Base-by-base conservation (phyloP, 2,329 filamentous ascomycete genomes). In the Ophiostoma perfectum region DNA sequence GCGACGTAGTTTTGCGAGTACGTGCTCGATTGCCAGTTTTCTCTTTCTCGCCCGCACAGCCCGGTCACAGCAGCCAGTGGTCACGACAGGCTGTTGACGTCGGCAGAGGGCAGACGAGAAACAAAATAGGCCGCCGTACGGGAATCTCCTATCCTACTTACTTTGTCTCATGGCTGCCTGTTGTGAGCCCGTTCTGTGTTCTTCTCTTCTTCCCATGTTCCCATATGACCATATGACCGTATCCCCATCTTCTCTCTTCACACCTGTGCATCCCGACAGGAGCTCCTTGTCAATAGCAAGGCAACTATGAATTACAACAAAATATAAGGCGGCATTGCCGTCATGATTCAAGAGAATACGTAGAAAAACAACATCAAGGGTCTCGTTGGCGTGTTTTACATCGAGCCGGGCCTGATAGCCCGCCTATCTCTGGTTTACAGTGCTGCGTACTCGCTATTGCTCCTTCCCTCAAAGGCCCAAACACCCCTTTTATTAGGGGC, bases 401-500 rank as follows among this genome's bases (percentile, higher is more conserved):
- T 55, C 47, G 7, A 27, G 27, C 27, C 27, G 27, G 27, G 27
- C 27, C 27, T 27, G 27, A 27, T 27, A 27, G 27, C 27, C 27
- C 27, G 27, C 27, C 27, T 27, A 27, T 27, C 27, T 27, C 42
- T 44, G 12, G 42, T 44, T 16, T 47, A 47, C 14, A 44, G 12
- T 45, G 5, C 42, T 45, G 42, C 9, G 42, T 45, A 45, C 42
- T 45, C 42, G 8, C 1, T 4, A 55, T 27, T 6, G 49, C 18
- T 27, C 49, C 49, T 55, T 55, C 49, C 49, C 27, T 27, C 27
- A 27, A 27, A 27, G 27, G 27, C 27, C 27, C 4, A 55, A 27
- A 39, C 1, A 5, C 62, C 62, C 39, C 16, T 64, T 64, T 18
- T 65, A n/a, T 39, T 65, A 52, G 64, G 16, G 63, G 63, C 44